A percentile compares a stretch with the other conserved stretches of the same genome.
phyloP scores from a whole-genome alignment of 495 filamentous ascomycete species.

The Aspergillus saccharolyticus region DNA sequence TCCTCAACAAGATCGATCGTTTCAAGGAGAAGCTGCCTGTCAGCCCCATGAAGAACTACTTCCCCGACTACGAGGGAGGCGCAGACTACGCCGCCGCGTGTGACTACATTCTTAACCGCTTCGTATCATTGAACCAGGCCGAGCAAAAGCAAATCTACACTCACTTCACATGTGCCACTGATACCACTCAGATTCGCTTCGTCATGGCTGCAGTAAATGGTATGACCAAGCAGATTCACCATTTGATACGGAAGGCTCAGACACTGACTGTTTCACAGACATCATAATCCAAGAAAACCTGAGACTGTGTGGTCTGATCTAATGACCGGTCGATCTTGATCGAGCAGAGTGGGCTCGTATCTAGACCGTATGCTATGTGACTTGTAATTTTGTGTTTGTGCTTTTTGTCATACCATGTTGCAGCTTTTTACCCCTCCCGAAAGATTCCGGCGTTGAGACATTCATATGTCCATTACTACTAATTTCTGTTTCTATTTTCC shows the following conservation, averaged over 20 bases:
- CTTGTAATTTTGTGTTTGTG: constrained; percentile 23
- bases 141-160: constrained; percentile 99
- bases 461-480: constrained; percentile 28
- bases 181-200: constrained; percentile 97
- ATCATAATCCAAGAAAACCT: constrained; percentile 99
- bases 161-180: constrained; percentile 97
- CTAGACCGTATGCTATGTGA: constrained; percentile 37
- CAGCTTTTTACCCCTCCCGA: constrained; percentile 24
- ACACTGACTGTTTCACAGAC: constrained; percentile 49
- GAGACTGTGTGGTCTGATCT: constrained; percentile 96
- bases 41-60: constrained; percentile 99
- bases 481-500: constrained; percentile 21
- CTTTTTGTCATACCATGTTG: constrained; percentile 25
- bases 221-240: constrained; percentile 40
- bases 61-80: constrained; percentile 96
- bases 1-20: constrained; percentile 99
- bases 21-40: constrained; percentile 99
- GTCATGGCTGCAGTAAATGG: constrained; percentile 99
- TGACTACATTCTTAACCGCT: constrained; percentile 96
- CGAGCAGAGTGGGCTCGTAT: constrained; percentile 30
- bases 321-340: constrained; percentile 39
- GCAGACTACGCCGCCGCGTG: constrained; percentile 89
- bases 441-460: constrained; percentile 45
- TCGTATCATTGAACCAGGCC: constrained; percentile 95
- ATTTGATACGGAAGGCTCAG: background rate